Evolutionary conservation across 2,329 filamentous ascomycete species (phyloP), one percentile per base, ranked within the genome.

Genomic region (Botrytis pseudocinerea): DNA sequence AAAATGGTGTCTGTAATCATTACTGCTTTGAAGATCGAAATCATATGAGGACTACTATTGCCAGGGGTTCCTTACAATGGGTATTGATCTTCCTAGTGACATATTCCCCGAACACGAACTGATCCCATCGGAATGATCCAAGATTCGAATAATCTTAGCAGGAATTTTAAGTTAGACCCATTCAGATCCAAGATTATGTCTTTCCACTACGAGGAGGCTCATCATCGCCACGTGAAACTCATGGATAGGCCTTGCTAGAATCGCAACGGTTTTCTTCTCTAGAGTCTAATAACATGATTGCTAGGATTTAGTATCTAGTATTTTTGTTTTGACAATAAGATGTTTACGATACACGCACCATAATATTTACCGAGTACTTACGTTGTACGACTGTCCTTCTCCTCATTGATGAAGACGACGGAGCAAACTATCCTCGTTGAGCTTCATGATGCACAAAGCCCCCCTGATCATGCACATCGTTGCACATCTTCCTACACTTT

Each of bases 191-290:
- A 62, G 8, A 40, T 35, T 62, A 40, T 69, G 32, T 51, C n/a
- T 48, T n/a, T 4, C 44, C 40, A 48, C 22, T 54, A 40, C 35
- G 54, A 54, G 46, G 46, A 66, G 46, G 63, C 28, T 69, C 63
- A 66, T 60, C 54, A 35, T 69, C 44, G 71, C 71, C 71, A 72
- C 71, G 71, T 54, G 71, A 62, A 32, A 69, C 14, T 42, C 71
- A 72, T 72, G 71, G 71, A 72, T 72, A 61, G 42, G 64, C 54
- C 71, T 69, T 72, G 64, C 32, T 72, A n/a, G 14, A 66, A 66
- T 28, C 32, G 28, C 54, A 72, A 72, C 71, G 71, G 71, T 42
- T 72, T 72, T 72, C 28, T 69, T 61, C 64, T 60, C 51, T n/a
- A 14, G 48, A 54, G 12, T n/a, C 48, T 51, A 25, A 54, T 48